A percentile compares a stretch with the other conserved stretches of the same genome.
Evolutionary conservation across 441 rosid species (phyloP).

Genomic region (Bocquillonia castaneifolia): DNA sequence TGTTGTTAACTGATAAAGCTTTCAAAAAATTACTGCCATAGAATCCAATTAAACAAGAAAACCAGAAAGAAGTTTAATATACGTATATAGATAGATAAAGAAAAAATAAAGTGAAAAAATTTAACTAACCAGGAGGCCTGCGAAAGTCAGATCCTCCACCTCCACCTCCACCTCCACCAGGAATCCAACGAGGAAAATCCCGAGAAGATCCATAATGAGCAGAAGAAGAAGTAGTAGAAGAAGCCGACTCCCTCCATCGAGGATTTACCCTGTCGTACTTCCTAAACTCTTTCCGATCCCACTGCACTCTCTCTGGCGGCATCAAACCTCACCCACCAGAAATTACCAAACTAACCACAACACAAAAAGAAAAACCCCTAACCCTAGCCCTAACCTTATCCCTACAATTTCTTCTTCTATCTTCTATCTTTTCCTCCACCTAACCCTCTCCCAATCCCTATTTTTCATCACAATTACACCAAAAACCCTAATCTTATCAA

Average conservation of each 20-base stretch:
- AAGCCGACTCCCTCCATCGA: constrained; percentile 82
- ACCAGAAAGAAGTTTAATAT: too few relatives aligned
- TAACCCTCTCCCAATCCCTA: not conserved
- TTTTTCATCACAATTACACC: constrained; percentile 7
- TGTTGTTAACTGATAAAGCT: too few relatives aligned
- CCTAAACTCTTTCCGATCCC: constrained; percentile 92
- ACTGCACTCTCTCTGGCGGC: constrained; percentile 92
- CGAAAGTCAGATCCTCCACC: constrained; percentile 64
- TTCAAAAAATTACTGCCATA: too few relatives aligned
- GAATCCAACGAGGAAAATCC: constrained; percentile 58
- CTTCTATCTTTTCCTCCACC: constrained; percentile 7
- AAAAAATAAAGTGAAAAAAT: not conserved
- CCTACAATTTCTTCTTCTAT: too few relatives aligned
- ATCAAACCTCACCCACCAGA: constrained; percentile 56
- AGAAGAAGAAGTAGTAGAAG: constrained; percentile 36
- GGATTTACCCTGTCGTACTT: constrained; percentile 66
- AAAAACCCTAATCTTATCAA: not conserved
- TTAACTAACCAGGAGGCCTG: constrained; percentile 60
- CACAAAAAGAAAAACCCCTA: constrained; percentile 40
- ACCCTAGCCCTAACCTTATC: constrained; percentile 19
- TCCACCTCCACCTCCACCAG: constrained; percentile 9
- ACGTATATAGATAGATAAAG: not conserved
- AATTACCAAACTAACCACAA: too few relatives aligned
- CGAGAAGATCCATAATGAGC: constrained; percentile 51
- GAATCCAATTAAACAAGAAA: too few relatives aligned